A percentile compares a stretch with the other conserved stretches of the same genome.
Evolutionary conservation across 169 alveolate genomes (phyloP).

Genomic region (Eimeria acervulina): DNA sequence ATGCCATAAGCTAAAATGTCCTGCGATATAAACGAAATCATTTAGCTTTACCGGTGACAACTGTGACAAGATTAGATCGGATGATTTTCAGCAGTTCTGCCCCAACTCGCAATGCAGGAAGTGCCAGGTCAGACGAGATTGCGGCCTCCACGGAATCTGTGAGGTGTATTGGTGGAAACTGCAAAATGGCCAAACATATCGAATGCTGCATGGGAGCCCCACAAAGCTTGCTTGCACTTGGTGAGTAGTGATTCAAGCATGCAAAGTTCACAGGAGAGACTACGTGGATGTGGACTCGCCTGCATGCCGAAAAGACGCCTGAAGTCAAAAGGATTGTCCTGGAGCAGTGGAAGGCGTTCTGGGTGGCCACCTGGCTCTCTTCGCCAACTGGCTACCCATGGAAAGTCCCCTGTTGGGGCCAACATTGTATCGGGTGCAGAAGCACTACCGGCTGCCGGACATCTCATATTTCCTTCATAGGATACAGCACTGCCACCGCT

Average conservation of each 20-base stretch:
- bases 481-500: not conserved
- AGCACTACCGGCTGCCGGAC: not conserved
- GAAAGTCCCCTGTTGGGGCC: constrained; percentile 13
- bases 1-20: not conserved
- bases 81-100: constrained; percentile 14
- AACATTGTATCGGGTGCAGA: not conserved
- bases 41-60: not conserved
- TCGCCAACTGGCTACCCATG: constrained; percentile 57
- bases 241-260: not conserved
- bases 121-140: not conserved
- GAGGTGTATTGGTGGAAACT: constrained; percentile 53
- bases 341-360: constrained; percentile 11
- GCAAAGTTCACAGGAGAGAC: not conserved
- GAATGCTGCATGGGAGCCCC: not conserved
- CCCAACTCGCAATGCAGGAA: constrained; percentile 28
- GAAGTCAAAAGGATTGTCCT: not conserved
- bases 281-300: not conserved
- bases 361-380: constrained; percentile 9
- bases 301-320: constrained; percentile 52
- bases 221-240: not conserved
- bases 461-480: not conserved
- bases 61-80: constrained; percentile 55
- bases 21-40: not conserved
- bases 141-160: constrained; percentile 30
- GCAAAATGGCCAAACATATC: not conserved